Evolutionary conservation across 768 basidiomycete genomes (phyloP), one percentile per base, ranked within the genome.

Genomic region (Ephemerocybe angulata): DNA sequence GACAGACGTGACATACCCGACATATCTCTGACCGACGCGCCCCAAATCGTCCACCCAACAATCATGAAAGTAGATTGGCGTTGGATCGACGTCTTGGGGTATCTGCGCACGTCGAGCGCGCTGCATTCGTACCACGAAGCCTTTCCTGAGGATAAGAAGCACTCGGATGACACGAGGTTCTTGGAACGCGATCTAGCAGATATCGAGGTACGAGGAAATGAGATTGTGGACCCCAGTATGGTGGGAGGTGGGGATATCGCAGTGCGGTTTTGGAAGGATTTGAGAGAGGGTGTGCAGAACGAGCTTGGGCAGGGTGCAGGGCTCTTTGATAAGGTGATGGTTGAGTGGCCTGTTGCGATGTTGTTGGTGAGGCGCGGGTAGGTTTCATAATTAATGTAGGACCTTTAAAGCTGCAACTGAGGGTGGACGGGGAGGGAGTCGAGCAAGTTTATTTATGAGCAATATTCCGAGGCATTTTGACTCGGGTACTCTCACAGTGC

Each of bases 91-190:
- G 69, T 93, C 0, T 74, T 87, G 4, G 78, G 73, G 1, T 93
- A 91, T 64, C 72, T 93, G 19, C 74, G 81, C 44, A 90, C 89
- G 0, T 86, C 80, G 74, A 89, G 86, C 60, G 72, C 88, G 1
- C 69, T 90, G 47, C 83, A 87, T 56, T 82, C 80, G 12, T 92
- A 80, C 66, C 80, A 83, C 57, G 85, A 87, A 58, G 63, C 62
- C 11, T 77, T 83, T 63, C 87, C 88, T 0, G 75, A 80, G 28
- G 87, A 91, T 62, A 59, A 70, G 41, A 59, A 65, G 5, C 53
- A 50, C n/a, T 46, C 59, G 4, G 64, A 69, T 28, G 74, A 76
- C 57, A 50, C 53, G 3, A 65, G 75, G 31, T 76, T 76, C 47
- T 63, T 71, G 8, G 54, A 61, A 38, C 70, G 70, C 38, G 74